phyloP scores from a whole-genome alignment of 2,329 filamentous ascomycete genomes.

The Elsinoe perseae region DNA sequence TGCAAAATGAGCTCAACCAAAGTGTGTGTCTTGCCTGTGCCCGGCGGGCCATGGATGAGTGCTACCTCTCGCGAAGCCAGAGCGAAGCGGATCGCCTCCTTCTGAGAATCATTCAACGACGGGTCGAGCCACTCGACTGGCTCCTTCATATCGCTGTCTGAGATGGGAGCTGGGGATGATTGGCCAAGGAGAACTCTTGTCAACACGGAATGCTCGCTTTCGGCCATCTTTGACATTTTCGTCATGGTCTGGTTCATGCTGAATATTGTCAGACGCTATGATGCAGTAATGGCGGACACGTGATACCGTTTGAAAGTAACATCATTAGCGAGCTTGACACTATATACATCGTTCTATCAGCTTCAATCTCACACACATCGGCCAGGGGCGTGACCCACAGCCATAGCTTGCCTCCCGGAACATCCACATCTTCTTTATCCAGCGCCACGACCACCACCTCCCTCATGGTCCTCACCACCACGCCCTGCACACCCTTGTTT shows the following conservation, averaged over 20 bases:
- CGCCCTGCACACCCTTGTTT: constrained; percentile 59
- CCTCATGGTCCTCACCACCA: constrained; percentile 58
- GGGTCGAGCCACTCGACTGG: constrained; percentile 49
- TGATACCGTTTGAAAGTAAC: constrained; percentile 55
- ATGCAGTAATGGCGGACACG: neutral
- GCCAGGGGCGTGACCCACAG: constrained; percentile 42
- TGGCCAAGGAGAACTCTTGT: constrained; percentile 56
- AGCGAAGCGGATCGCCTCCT: constrained; percentile 67
- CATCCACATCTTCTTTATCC: constrained; percentile 53
- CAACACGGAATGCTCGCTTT: constrained; percentile 50
- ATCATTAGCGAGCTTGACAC: constrained; percentile 59
- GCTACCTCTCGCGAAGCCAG: constrained; percentile 73
- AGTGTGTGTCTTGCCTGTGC: constrained; percentile 95
- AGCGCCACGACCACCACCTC: constrained; percentile 58
- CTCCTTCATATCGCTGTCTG: constrained; percentile 36
- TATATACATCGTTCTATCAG: constrained; percentile 34
- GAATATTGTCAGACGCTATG: constrained; percentile 18
- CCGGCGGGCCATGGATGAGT: constrained; percentile 88
- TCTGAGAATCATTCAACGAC: constrained; percentile 53
- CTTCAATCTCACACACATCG: constrained; percentile 16
- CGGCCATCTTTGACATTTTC: constrained; percentile 48
- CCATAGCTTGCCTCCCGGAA: constrained; percentile 52
- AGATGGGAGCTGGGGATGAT: constrained; percentile 44
- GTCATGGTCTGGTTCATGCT: constrained; percentile 60
- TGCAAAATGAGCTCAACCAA: constrained; percentile 94